A percentile compares a stretch with the other conserved stretches of the same genome.
Evolutionary conservation across 2,329 filamentous ascomycete genomes (phyloP).

Genomic region (Neoarthrinium moseri): DNA sequence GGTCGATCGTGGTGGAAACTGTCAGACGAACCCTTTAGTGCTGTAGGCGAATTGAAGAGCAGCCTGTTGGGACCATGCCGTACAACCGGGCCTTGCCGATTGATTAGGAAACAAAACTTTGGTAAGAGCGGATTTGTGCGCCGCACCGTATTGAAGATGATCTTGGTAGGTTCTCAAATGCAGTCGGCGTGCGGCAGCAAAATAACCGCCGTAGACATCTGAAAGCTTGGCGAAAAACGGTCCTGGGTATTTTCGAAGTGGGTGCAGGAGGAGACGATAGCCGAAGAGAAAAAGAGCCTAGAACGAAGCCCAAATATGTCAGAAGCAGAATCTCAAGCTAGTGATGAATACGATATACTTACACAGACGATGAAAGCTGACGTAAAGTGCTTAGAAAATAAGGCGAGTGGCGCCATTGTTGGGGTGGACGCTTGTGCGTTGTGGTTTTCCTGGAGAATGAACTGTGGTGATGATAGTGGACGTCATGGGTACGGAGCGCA

Average conservation of each 20-base stretch:
- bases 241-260: constrained; percentile 3
- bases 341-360: no score
- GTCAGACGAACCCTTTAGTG: constrained; percentile 7
- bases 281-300: neutral
- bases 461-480: no score
- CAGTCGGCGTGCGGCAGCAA: neutral
- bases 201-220: constrained; percentile 1
- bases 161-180: neutral
- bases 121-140: neutral
- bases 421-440: no score
- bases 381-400: no score
- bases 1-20: neutral
- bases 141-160: constrained; percentile 3
- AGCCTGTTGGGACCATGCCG: constrained; percentile 17
- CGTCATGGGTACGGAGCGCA: no score
- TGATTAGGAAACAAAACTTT: neutral
- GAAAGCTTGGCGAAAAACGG: constrained; percentile 1
- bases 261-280: neutral
- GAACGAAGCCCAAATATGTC: no score
- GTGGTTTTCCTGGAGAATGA: no score
- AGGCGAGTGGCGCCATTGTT: no score
- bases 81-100: constrained; percentile 12
- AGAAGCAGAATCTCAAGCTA: no score
- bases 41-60: constrained; percentile 17
- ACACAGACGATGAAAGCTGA: no score